Percentiles rank a stretch among this genome's conserved stretches.
These are phyloP conservation scores for Brassica carinata DNA, from an alignment of 345 rosid genomes.

Conservation along the genomic window DNA sequence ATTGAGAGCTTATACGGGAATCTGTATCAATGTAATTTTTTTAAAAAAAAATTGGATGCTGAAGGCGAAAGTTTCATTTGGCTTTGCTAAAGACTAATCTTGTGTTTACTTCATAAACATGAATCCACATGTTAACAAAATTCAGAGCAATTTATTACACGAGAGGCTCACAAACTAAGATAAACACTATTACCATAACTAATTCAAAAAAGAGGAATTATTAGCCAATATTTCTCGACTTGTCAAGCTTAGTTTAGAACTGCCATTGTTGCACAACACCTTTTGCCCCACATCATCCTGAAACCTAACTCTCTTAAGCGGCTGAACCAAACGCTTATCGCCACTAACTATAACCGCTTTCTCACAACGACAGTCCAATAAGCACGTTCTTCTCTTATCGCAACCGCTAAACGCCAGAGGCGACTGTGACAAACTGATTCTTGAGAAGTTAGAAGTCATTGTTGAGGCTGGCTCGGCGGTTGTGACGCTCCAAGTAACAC, in stretches of 20 bases:
- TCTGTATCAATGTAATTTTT: too few species aligned
- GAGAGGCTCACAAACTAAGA: neutral
- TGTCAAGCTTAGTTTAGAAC: conserved; percentile 30
- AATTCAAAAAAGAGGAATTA: too few species aligned
- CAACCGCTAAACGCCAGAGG: neutral
- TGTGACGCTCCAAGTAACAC: conserved; percentile 88
- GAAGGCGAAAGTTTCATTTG: too few species aligned
- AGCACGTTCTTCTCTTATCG: neutral
- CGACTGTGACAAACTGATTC: neutral
- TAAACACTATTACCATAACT: too few species aligned
- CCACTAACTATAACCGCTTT: conserved; percentile 16
- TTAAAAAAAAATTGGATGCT: too few species aligned
- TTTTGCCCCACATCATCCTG: conserved; percentile 4
- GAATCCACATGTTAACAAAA: conserved; percentile 10
- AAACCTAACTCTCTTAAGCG: conserved; percentile 15
- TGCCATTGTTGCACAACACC: conserved; percentile 32
- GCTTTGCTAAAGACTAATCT: too few species aligned
- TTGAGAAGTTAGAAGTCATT: neutral
- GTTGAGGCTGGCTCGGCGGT: conserved; percentile 56
- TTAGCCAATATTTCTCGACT: conserved; percentile 7
- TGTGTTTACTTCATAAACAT: neutral
- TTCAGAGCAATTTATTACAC: neutral
- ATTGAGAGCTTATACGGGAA: too few species aligned
- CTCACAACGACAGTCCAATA: neutral
- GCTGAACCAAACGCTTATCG: conserved; percentile 24